Percentiles rank a stretch among this genome's conserved stretches.
Conservation (phyloP, 1,139 yeast species). For the Taiozyma sp. region DNA sequence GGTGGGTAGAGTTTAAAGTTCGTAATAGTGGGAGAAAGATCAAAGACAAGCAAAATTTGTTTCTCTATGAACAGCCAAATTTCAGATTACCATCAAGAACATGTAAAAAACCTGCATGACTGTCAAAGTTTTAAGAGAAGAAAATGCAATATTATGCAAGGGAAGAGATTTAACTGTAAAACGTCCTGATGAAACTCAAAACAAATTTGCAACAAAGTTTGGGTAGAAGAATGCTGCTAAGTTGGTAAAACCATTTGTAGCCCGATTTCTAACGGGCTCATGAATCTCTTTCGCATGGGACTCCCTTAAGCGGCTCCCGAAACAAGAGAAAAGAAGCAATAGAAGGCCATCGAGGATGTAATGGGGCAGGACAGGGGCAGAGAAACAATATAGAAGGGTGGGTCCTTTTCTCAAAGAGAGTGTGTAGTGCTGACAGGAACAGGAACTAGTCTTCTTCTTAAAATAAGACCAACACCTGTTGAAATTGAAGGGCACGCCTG, state of each 20-base stretch:
- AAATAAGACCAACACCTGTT: too few species aligned
- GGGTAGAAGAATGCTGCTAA: too few species aligned
- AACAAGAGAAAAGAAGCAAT: background rate
- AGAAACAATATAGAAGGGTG: too few species aligned
- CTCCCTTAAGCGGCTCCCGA: background rate
- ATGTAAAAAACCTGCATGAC: background rate
- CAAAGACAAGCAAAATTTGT: background rate
- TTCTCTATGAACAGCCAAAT: background rate
- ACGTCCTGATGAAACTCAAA: too few species aligned
- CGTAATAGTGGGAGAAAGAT: background rate
- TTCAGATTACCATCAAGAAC: background rate
- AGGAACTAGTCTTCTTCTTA: too few species aligned
- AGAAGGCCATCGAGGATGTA: background rate
- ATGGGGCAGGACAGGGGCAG: background rate
- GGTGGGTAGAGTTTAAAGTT: too few species aligned
- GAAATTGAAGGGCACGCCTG: too few species aligned
- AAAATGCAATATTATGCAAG: background rate
- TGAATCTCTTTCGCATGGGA: background rate
- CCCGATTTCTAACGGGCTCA: too few species aligned
- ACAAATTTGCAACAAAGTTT: background rate
- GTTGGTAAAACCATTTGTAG: too few species aligned
- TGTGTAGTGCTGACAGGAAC: too few species aligned
- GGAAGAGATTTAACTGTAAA: background rate
- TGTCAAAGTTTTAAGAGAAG: background rate
- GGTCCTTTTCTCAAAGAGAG: too few species aligned